Base-by-base conservation (phyloP, 2,329 filamentous ascomycete species). In the Ophiocordyceps camponoti-rufipedis region DNA sequence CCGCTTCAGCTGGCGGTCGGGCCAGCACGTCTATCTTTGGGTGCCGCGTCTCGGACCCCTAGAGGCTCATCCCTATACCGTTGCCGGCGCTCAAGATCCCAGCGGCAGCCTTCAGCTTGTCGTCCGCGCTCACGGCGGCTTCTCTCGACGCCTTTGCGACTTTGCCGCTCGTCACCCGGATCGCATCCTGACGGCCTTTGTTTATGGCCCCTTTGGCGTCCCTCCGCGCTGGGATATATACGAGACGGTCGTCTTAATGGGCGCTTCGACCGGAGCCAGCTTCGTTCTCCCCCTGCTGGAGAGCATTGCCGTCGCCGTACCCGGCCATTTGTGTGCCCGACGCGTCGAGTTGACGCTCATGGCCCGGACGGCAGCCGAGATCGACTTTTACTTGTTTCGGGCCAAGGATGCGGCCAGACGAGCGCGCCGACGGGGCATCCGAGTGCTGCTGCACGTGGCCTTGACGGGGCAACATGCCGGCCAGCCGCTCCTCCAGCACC, bases 21-120 rank as follows among this genome's bases (percentile, higher is more conserved):
- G 75, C 12, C 75, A 79, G 52, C 72, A 78, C 50, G 55, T 79
- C 4, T 78, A 79, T 48, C 65, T 79, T 9, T 78, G 74, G 73
- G 58, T 78, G 44, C 75, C 75, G 6, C 59, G 63, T 2, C 56
- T 78, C 2, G 74, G 72, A 0, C 60, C 64, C 1, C 54, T 75
- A 5, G 75, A 79, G 51, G 67, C 71, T 0, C 75, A 79, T 48
- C 75, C 75, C 0, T 79, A 77, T 55, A 79, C 75, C 5, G 74
- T 79, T 39, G 74, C 75, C n/a, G 70, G 67, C 16, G 68, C 74
- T 1, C 69, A 72, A 52, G 65, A 64, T 42, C 55, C 70, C 11
- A 63, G 70, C 40, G 76, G 73, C 61, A 73, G 75, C 56, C 65
- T 79, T 41, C 74, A 78, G 55, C 64, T 79, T 4, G 69, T 78